phyloP scores from a whole-genome alignment of 352 stramenopile species.

The Aphanomyces stellatus region DNA sequence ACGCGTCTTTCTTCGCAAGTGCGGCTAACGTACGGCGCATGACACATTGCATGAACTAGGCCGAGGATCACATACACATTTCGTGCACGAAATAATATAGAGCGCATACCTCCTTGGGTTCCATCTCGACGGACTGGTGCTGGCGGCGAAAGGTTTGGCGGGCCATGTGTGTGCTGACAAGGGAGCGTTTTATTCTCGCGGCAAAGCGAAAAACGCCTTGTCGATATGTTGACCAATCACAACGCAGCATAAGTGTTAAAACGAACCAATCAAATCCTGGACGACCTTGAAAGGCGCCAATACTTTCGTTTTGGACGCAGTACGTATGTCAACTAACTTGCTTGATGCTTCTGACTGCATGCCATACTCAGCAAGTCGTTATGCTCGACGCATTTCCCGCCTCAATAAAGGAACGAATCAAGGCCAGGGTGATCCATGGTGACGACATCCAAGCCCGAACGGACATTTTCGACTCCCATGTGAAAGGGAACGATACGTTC shows the following conservation, averaged over 20 bases:
- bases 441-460: conserved; percentile 47
- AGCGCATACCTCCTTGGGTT: not conserved
- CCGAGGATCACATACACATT: not conserved
- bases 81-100: not conserved
- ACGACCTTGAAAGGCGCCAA: too few relatives aligned
- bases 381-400: conserved; percentile 42
- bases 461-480: conserved; percentile 41
- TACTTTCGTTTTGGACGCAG: too few relatives aligned
- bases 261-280: too few relatives aligned
- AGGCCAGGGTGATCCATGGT: conserved; percentile 64
- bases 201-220: too few relatives aligned
- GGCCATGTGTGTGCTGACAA: not conserved
- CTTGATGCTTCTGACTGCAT: too few relatives aligned
- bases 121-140: too few relatives aligned
- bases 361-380: conserved; percentile 47
- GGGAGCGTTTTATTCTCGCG: not conserved
- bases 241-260: too few relatives aligned
- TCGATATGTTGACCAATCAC: too few relatives aligned
- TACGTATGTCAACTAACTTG: too few relatives aligned
- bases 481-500: conserved; percentile 43
- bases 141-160: too few relatives aligned
- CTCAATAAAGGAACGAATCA: conserved; percentile 67
- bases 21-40: not conserved
- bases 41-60: not conserved
- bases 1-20: conserved; percentile 15